A percentile compares a stretch with the other conserved stretches of the same genome.
These are phyloP conservation scores for Amylostereum chailletii DNA, from an alignment of 1,284 basidiomycete genomes.

Conservation along the genomic window DNA sequence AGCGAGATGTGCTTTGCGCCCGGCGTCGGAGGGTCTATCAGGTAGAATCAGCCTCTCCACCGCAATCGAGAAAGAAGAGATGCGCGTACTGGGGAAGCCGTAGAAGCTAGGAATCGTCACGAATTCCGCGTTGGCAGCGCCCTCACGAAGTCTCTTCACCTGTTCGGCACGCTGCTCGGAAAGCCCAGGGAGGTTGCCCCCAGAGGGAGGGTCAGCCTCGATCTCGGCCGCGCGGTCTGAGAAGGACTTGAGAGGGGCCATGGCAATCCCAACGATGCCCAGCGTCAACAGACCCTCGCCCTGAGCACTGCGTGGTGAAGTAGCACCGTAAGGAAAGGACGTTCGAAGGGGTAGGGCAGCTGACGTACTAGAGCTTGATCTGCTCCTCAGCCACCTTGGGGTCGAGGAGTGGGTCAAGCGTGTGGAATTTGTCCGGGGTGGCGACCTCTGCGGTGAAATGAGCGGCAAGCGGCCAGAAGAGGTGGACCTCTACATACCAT, in stretches of 20 bases:
- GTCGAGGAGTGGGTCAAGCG: no score
- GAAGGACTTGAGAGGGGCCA: background rate
- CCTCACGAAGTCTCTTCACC: slow-evolving; percentile 12
- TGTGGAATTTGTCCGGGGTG: no score
- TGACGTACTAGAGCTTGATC: no score
- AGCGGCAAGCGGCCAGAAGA: background rate
- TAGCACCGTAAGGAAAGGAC: no score
- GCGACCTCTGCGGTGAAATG: no score
- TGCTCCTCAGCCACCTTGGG: no score
- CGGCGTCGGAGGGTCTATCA: slow-evolving; percentile 13
- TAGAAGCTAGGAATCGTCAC: slow-evolving; percentile 15
- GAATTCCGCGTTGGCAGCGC: slow-evolving; percentile 13
- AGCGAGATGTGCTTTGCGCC: slow-evolving; percentile 23
- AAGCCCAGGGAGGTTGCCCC: slow-evolving; percentile 10
- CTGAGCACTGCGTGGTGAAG: no score
- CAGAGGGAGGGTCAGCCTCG: background rate
- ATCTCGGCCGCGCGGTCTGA: no score
- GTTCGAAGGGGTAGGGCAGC: no score
- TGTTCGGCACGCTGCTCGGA: slow-evolving; percentile 17
- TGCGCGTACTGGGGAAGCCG: slow-evolving; percentile 11
- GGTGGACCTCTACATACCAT: no score
- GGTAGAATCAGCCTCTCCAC: background rate
- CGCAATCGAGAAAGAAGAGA: background rate
- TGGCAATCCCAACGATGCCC: background rate
- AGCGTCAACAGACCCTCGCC: no score